phyloP scores from a whole-genome alignment of 1,284 basidiomycete species.

The Irpex rosettiformis region DNA sequence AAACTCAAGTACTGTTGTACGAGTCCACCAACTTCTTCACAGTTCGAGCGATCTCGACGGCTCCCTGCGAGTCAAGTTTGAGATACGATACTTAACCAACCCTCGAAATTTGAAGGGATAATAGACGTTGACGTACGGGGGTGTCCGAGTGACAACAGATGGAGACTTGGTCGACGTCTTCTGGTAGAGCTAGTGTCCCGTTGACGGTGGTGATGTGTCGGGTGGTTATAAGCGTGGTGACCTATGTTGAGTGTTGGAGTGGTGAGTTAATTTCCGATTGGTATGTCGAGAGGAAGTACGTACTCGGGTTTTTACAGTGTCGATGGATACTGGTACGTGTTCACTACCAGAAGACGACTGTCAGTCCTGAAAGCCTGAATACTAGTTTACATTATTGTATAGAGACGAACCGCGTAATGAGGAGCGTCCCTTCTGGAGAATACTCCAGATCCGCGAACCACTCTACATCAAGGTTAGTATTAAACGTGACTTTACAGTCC shows the following conservation, averaged over 20 bases:
- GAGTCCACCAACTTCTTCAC: slow-evolving; percentile 51
- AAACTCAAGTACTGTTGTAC: slow-evolving; percentile 37
- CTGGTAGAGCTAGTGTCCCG: slow-evolving; percentile 41
- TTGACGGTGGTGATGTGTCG: slow-evolving; percentile 45
- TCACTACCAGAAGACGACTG: slow-evolving; percentile 32
- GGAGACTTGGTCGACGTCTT: slow-evolving; percentile 45
- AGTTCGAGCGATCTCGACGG: slow-evolving; percentile 43
- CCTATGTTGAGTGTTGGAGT: slow-evolving; percentile 28
- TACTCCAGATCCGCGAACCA: slow-evolving; percentile 66
- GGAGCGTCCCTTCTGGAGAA: slow-evolving; percentile 45
- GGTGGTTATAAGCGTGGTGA: slow-evolving; percentile 38
- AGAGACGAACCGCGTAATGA: slow-evolving; percentile 49
- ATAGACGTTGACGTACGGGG: slow-evolving; percentile 38
- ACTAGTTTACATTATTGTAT: background rate
- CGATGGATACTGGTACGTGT: slow-evolving; percentile 44
- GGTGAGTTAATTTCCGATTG: background rate
- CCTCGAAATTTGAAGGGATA: background rate
- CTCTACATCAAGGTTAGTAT: slow-evolving; percentile 40
- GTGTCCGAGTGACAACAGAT: slow-evolving; percentile 69
- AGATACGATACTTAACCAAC: background rate
- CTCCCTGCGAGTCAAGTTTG: slow-evolving; percentile 35
- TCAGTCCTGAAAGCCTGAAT: background rate
- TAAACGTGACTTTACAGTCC: background rate
- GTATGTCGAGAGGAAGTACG: slow-evolving; percentile 10
- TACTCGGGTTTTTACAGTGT: slow-evolving; percentile 44